These are phyloP conservation scores for Solanum sparsipilum DNA, from an alignment of 257 asterid species.

Conservation along the genomic window DNA sequence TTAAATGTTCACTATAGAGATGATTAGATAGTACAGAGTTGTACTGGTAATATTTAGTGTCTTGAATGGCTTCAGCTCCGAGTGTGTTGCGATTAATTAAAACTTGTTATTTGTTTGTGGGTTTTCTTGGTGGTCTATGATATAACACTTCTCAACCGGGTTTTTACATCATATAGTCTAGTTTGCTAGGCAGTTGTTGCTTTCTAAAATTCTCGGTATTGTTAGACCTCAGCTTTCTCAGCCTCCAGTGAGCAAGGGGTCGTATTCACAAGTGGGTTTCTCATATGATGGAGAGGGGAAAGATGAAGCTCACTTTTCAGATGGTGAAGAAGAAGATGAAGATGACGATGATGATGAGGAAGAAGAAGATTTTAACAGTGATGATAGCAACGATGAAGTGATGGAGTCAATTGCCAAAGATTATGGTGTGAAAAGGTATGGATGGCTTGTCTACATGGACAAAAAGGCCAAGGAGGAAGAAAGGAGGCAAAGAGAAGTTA, in stretches of 20 bases:
- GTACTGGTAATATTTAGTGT: neutral
- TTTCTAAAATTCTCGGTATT: neutral
- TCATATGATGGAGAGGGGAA: slow-evolving; percentile 80
- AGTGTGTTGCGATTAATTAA: neutral
- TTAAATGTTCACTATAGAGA: neutral
- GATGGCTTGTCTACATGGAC: slow-evolving; percentile 98
- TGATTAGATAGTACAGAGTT: neutral
- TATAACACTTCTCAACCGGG: neutral
- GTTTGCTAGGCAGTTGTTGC: neutral
- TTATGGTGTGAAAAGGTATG: slow-evolving; percentile 91
- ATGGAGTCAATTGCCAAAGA: slow-evolving; percentile 97
- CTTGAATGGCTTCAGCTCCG: neutral
- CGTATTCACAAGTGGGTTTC: slow-evolving; percentile 98
- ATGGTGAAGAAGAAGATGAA: slow-evolving; percentile 72
- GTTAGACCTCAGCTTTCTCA: slow-evolving; percentile 53
- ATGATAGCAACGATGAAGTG: slow-evolving; percentile 83
- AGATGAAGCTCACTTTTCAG: slow-evolving; percentile 53
- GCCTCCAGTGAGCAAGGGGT: slow-evolving; percentile 64
- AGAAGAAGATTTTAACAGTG: slow-evolving; percentile 83
- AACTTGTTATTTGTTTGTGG: neutral
- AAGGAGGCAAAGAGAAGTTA: slow-evolving; percentile 84
- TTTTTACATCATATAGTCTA: neutral
- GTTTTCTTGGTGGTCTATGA: neutral
- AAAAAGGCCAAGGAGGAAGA: slow-evolving; percentile 96
- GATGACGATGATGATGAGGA: slow-evolving; percentile 76